phyloP scores from a whole-genome alignment of 2,329 filamentous ascomycete genomes.

The Calycina herbarum region DNA sequence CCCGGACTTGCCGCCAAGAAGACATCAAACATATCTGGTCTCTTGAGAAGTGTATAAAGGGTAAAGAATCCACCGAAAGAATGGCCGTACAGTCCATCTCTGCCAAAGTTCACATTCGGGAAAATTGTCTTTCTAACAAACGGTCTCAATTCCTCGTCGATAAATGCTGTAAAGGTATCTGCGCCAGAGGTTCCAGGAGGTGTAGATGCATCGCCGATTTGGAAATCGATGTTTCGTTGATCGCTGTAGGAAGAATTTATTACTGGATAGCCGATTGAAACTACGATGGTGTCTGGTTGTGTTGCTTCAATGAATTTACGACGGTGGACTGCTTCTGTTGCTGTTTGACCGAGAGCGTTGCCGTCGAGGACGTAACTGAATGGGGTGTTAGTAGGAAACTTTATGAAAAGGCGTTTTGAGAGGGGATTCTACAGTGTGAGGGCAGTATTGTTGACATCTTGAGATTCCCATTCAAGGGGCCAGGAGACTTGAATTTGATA shows the following conservation, averaged over 20 bases:
- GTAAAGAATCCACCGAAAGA: too few species aligned
- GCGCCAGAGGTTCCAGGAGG: not conserved
- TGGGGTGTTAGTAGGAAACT: not conserved
- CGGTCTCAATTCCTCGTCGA: not conserved
- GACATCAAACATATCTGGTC: not conserved
- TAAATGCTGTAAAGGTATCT: not conserved
- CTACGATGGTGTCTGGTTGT: not conserved
- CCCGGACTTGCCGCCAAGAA: not conserved
- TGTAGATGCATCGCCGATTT: not conserved
- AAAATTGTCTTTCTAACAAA: not conserved
- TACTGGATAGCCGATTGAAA: conserved; percentile 5
- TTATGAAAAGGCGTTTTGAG: not conserved
- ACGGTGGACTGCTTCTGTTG: not conserved
- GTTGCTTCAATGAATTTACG: not conserved
- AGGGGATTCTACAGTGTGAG: not conserved
- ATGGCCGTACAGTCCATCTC: too few species aligned
- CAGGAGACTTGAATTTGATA: not conserved
- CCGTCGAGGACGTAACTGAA: not conserved
- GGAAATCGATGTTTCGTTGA: not conserved
- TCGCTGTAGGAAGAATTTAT: not conserved
- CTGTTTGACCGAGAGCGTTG: not conserved
- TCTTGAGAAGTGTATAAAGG: too few species aligned
- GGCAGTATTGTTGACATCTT: not conserved
- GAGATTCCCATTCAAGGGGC: not conserved
- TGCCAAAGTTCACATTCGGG: not conserved